Evolutionary conservation across 164 flowering plant genomes (phyloP), one percentile per base, ranked within the genome.

Genomic region (Nelumbo lutea): DNA sequence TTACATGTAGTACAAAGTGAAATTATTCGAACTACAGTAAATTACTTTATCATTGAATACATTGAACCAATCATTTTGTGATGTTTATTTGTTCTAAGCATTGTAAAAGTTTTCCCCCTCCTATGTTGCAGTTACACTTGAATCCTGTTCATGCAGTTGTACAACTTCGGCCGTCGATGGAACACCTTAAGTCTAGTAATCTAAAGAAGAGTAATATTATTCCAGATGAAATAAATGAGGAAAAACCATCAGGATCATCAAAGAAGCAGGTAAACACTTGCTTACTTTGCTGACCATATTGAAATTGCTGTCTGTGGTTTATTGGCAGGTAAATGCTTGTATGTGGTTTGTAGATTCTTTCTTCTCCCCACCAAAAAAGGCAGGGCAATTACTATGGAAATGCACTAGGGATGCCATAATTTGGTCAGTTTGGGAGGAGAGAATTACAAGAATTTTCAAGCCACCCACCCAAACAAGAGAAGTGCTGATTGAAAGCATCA

Each of bases 81-180:
- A 46, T 14, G 42, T 72, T 58, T 40, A 10, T 43, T 50, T 75
- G 39, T n/a, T 27, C 42, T 63, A 61, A 53, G 60, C 47, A 67
- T 58, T 73, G 27, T 63, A 71, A 75, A 67, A 53, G 68, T 10
- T 27, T 74, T 43, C 62, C 55, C 55, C 46, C 66, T 68, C 69
- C 68, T 56, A 62, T 79, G 72, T 74, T 90, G 96, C 97, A 93
- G 98, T 79, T 93, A 77, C 78, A 86, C 85, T 72, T 94, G 79
- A 88, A 88, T 76, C 93, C 97, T 69, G 70, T 91, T 79, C 84
- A 86, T 81, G 88, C 97, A 76, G 88, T 86, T 81, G 84, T 89
- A 68, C 97, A 94, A 83, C 90, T 94, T 65, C 91, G 96, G 11
- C 97, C 97, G 53, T 89, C 95, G 11, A 74, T 81, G 82, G 78